A percentile compares a stretch with the other conserved stretches of the same genome.
These are phyloP conservation scores for Scedosporium boydii DNA, from an alignment of 2,329 filamentous ascomycete species.

Conservation along the genomic window DNA sequence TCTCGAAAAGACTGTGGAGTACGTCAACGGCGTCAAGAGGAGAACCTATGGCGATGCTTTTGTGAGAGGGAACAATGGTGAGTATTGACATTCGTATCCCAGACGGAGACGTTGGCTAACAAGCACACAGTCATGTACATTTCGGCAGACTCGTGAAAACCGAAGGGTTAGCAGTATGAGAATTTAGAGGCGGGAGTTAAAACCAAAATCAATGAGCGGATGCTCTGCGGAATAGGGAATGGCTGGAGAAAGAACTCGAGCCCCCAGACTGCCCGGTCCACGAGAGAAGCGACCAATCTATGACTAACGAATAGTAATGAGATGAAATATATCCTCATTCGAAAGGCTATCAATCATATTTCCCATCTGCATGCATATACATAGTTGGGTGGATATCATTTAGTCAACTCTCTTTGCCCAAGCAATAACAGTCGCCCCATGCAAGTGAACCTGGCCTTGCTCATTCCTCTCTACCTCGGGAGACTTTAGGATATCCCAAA, in stretches of 20 bases:
- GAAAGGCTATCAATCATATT: neutral
- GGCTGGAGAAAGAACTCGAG: neutral
- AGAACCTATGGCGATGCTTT: constrained; percentile 90
- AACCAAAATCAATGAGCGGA: neutral
- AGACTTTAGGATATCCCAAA: constrained; percentile 43
- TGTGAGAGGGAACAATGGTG: constrained; percentile 92
- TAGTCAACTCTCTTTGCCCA: constrained; percentile 46
- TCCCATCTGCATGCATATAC: neutral
- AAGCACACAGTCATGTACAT: constrained; percentile 55
- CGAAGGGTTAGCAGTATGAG: neutral
- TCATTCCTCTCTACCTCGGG: constrained; percentile 42
- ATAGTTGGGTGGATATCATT: neutral
- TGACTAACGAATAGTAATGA: neutral
- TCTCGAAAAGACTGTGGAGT: constrained; percentile 89
- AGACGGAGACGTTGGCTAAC: neutral
- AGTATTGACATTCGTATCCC: constrained; percentile 12
- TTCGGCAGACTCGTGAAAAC: constrained; percentile 39
- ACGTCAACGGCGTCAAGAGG: constrained; percentile 73
- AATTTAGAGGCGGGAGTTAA: neutral
- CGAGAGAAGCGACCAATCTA: neutral
- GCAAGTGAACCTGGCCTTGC: constrained; percentile 51
- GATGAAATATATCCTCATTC: neutral
- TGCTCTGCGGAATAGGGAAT: neutral
- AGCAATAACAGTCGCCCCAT: constrained; percentile 53
- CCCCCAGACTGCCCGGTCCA: neutral